Base-by-base conservation (phyloP, 2,329 filamentous ascomycete species). In the Didymella arachidicola region DNA sequence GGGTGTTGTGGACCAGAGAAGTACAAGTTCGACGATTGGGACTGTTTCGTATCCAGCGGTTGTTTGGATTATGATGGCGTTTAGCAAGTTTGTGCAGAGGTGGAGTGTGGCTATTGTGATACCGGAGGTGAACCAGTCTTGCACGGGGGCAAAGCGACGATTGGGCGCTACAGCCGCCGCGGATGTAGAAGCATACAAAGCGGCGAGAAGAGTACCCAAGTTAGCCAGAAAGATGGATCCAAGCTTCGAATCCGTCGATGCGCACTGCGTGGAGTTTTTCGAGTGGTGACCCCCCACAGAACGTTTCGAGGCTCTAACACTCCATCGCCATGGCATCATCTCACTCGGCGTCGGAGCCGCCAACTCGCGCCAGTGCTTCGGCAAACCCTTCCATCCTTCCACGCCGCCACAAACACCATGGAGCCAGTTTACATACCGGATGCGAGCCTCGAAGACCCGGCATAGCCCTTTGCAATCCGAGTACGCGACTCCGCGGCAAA, bases 261-360 rank as follows among this genome's bases (percentile, higher is more conserved):
- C 39, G 63, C 67, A 72, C 54, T 51, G 57, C 18, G 57, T 29
- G 30, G 41, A 47, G 47, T 36, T 2, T 19, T 46, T 51, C 34
- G 29, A 49, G 22, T 29, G 12, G 14, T 7, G 22, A 19, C 29
- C 22, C 25, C 26, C n/a, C 43, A 7, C 25, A 29, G 57, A 54
- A 25, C 51, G 7, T 25, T 58, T 43, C 25, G 16, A 61, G 50
- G 69, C 53, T 53, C 59, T 68, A 47, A 70, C 25, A n/a, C 38
- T 63, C 72, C 73, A 76, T 59, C 48, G 44, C 72, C 73, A 75
- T 57, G 74, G 73, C 49, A 75, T 71, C 65, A 74, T 65, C 7
- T 76, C 74, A 41, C 58, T 42, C 14, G 56, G 10, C 19, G 59
- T 70, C 48, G 63, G 66, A 34, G 44, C 59, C 41, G 68, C 60